Conservation (phyloP, 2,329 filamentous ascomycete species). For the Paraphaeosphaeria sporulosa region DNA sequence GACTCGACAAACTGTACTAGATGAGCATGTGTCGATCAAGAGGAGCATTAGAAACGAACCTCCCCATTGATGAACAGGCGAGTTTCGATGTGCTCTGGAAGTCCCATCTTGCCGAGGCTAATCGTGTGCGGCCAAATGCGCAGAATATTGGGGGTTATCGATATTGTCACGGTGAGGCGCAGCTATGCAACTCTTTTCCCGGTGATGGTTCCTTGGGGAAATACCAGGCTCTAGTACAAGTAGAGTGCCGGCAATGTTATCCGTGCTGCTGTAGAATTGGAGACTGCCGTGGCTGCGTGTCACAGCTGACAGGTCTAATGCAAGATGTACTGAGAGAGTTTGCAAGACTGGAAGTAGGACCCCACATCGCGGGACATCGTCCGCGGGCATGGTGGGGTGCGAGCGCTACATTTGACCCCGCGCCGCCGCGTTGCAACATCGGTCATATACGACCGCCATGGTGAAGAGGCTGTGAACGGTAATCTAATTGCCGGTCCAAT, state of each 20-base stretch:
- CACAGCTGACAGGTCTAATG: not conserved
- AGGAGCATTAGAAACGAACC: constrained; percentile 20
- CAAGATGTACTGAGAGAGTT: not conserved
- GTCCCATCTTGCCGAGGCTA: constrained; percentile 29
- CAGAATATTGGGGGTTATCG: not conserved
- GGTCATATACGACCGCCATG: constrained; percentile 33
- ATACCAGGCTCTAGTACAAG: not conserved
- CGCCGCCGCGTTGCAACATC: constrained; percentile 21
- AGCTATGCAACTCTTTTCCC: not conserved
- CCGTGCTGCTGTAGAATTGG: not conserved
- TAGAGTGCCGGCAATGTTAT: not conserved
- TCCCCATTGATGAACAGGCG: constrained; percentile 47
- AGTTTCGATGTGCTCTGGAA: constrained; percentile 42
- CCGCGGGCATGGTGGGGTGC: not conserved
- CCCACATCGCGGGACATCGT: constrained; percentile 4
- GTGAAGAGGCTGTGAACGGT: constrained; percentile 10
- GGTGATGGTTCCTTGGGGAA: not conserved
- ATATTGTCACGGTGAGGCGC: not conserved
- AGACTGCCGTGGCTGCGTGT: not conserved
- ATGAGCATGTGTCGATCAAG: constrained; percentile 13
- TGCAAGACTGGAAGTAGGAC: not conserved
- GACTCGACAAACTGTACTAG: constrained; percentile 37
- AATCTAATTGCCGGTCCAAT: constrained; percentile 26
- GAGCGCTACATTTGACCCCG: constrained; percentile 21
- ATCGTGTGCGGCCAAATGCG: not conserved